These are phyloP conservation scores for Dioscorea cayenensis DNA, from an alignment of 116 monocot species.

Conservation along the genomic window DNA sequence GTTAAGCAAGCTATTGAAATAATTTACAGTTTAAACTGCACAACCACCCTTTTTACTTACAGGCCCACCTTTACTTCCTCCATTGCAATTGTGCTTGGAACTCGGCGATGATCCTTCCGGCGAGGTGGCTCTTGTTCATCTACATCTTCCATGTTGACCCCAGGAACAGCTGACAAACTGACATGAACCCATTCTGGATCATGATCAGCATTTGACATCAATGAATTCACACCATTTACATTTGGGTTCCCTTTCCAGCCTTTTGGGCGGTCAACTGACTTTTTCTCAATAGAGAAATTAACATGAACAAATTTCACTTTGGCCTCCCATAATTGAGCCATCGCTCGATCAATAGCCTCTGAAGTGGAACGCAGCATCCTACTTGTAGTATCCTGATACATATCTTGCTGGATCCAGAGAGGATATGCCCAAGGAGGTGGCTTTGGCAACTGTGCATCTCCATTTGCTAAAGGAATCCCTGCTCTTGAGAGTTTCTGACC, in stretches of 20 bases:
- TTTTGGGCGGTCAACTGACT: slow-evolving; percentile 14
- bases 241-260: slow-evolving; percentile 10
- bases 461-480: slow-evolving; percentile 95
- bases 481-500: slow-evolving; percentile 74
- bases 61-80: slow-evolving; percentile 99
- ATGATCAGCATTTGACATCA: slow-evolving; percentile 12
- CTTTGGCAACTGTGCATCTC: slow-evolving; percentile 88
- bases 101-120: slow-evolving; percentile 91
- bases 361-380: slow-evolving; percentile 79
- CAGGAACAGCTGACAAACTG: slow-evolving; percentile 77
- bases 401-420: slow-evolving; percentile 62
- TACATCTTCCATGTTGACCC: slow-evolving; percentile 95
- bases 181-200: slow-evolving; percentile 65
- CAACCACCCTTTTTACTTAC: slow-evolving; percentile 30
- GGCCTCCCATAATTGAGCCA: slow-evolving; percentile 93
- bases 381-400: slow-evolving; percentile 51
- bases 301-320: slow-evolving; percentile 96
- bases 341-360: slow-evolving; percentile 93
- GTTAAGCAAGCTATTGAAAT: not conserved
- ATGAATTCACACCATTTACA: slow-evolving; percentile 21
- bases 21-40: not conserved
- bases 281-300: slow-evolving; percentile 67
- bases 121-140: slow-evolving; percentile 73
- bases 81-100: slow-evolving; percentile 99
- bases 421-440: slow-evolving; percentile 99